phyloP scores from a whole-genome alignment of 1,284 basidiomycete species.

The Bjerkandera adusta region DNA sequence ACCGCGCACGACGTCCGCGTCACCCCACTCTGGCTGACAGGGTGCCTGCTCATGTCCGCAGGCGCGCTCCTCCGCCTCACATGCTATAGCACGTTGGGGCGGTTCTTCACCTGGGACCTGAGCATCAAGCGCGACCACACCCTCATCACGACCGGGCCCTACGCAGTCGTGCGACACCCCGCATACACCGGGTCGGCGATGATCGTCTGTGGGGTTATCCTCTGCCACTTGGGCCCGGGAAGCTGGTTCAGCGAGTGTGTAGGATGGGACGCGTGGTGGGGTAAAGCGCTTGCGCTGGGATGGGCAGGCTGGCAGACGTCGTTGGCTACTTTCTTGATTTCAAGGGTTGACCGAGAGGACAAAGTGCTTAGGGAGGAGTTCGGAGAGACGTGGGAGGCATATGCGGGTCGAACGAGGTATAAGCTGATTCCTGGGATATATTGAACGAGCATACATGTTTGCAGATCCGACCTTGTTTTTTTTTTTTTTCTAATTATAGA shows the following conservation, averaged over 20 bases:
- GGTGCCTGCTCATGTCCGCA: slow-evolving; percentile 12
- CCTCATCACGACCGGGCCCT: slow-evolving; percentile 25
- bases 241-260: slow-evolving; percentile 8
- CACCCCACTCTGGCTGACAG: slow-evolving; percentile 17
- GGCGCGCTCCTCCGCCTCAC: slow-evolving; percentile 19
- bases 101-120: slow-evolving; percentile 24
- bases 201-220: slow-evolving; percentile 8
- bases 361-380: not conserved
- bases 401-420: not conserved
- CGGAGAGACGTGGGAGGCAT: not conserved
- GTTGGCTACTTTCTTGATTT: not conserved
- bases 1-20: slow-evolving; percentile 11
- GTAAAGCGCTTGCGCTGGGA: not conserved
- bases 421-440: no score
- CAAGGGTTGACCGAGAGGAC: not conserved
- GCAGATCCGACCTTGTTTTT: no score
- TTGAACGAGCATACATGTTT: no score
- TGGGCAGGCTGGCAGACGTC: not conserved
- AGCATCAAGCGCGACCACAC: slow-evolving; percentile 19
- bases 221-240: slow-evolving; percentile 4
- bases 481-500: no score
- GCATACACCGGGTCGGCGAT: slow-evolving; percentile 21
- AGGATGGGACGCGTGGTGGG: not conserved
- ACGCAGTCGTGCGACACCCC: slow-evolving; percentile 24
- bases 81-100: slow-evolving; percentile 22